These are phyloP conservation scores for Tulasnella sp. DNA, from an alignment of 768 basidiomycete genomes.

Conservation along the genomic window DNA sequence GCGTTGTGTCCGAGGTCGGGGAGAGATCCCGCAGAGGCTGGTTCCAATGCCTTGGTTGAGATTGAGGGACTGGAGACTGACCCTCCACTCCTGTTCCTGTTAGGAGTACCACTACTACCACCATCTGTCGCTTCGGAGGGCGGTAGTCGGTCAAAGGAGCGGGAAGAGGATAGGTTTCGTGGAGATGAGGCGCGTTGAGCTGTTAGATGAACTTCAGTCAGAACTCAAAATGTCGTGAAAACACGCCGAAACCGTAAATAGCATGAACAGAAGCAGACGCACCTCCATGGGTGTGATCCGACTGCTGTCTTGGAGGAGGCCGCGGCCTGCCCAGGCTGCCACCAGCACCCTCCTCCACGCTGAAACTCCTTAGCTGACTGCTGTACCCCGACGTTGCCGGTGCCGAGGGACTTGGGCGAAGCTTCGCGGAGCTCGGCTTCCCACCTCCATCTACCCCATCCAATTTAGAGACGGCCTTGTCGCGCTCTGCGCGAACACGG, in stretches of 20 bases:
- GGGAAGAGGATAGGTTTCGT: too few species aligned
- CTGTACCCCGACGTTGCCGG: slow-evolving; percentile 13
- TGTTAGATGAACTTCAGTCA: too few species aligned
- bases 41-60: background rate
- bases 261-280: background rate
- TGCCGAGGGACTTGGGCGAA: slow-evolving; percentile 14
- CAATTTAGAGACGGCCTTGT: slow-evolving; percentile 39
- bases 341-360: slow-evolving; percentile 27
- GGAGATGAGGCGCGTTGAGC: too few species aligned
- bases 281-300: slow-evolving; percentile 1
- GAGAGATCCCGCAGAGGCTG: background rate
- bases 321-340: slow-evolving; percentile 24
- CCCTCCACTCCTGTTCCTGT: background rate
- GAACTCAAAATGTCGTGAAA: too few species aligned
- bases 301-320: slow-evolving; percentile 6
- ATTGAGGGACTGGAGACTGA: background rate
- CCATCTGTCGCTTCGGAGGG: too few species aligned
- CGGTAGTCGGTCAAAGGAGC: too few species aligned
- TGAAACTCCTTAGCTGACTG: slow-evolving; percentile 19
- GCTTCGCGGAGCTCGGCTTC: background rate
- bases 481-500: slow-evolving; percentile 70
- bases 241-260: background rate
- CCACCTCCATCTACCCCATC: slow-evolving; percentile 10
- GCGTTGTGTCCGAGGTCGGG: background rate
- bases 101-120: too few species aligned